Conservation (phyloP, 441 rosid genomes). For the Mallotus japonicus region DNA sequence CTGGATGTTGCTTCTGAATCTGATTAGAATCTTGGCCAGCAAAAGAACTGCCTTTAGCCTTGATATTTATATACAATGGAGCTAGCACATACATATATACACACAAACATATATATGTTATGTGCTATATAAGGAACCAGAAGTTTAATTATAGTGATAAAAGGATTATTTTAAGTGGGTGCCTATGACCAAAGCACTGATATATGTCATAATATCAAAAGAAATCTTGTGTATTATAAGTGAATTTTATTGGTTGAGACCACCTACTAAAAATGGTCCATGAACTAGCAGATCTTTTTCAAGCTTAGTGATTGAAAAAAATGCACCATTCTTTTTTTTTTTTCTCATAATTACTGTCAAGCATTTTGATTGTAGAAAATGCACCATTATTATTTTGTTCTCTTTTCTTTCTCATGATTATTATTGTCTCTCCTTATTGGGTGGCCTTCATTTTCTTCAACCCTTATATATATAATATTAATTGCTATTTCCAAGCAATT, state of each 20-base stretch:
- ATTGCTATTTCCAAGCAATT: conserved; percentile 6
- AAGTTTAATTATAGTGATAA: background rate
- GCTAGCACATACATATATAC: background rate
- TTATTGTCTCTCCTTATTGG: conserved; percentile 11
- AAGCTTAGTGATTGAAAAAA: background rate
- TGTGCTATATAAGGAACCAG: background rate
- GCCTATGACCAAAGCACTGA: background rate
- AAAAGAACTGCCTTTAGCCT: conserved; percentile 25
- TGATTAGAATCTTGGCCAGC: conserved; percentile 25
- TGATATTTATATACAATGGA: background rate
- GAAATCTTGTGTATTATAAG: background rate
- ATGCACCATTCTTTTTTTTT: conserved; percentile 1
- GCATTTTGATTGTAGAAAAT: conserved; percentile 16
- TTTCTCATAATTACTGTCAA: conserved; percentile 5
- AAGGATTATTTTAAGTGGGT: background rate
- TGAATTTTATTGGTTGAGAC: conserved; percentile 27
- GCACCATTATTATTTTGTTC: background rate
- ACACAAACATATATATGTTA: background rate
- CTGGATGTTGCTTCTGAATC: conserved; percentile 14
- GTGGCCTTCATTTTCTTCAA: conserved; percentile 11
- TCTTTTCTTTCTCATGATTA: background rate
- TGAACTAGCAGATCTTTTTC: conserved; percentile 10
- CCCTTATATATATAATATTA: background rate
- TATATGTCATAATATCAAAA: background rate
- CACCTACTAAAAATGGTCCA: conserved; percentile 23